A percentile compares a stretch with the other conserved stretches of the same genome.
Evolutionary conservation across 75 land plant species (phyloP).

Genomic region (Pinus albicaulis): DNA sequence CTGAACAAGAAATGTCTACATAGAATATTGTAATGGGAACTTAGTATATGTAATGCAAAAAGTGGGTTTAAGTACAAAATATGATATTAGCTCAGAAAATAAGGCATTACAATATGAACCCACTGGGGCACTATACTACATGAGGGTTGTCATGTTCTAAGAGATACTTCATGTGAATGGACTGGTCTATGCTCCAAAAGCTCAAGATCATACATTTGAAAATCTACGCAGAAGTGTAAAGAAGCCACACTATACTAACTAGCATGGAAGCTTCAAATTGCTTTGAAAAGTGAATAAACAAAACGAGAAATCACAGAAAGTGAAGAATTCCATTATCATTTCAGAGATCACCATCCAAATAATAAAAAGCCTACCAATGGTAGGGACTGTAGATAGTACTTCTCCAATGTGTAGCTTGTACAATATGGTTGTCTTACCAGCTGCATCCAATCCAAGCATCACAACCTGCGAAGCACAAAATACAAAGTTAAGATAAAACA

Average conservation of each 20-base stretch:
- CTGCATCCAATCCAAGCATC: slow-evolving; percentile 77
- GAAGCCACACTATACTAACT: neutral
- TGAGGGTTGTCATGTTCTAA: neutral
- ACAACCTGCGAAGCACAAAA: slow-evolving; percentile 36
- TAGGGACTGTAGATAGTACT: slow-evolving; percentile 57
- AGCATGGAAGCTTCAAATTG: neutral
- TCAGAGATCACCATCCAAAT: neutral
- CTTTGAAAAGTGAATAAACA: neutral
- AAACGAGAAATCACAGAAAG: neutral
- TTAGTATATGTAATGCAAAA: neutral
- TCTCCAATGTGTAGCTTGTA: slow-evolving; percentile 74
- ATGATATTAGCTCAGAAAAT: neutral
- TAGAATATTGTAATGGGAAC: neutral
- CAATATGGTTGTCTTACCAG: slow-evolving; percentile 68
- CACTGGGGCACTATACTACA: neutral
- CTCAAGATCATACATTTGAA: neutral
- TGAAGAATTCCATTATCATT: neutral
- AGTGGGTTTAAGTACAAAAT: neutral
- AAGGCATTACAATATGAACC: neutral
- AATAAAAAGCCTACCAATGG: slow-evolving; percentile 34
- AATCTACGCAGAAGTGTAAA: neutral
- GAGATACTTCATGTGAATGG: neutral
- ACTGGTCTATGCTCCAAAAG: neutral
- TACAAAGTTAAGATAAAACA: no score
- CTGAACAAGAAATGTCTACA: neutral